A percentile compares a stretch with the other conserved stretches of the same genome.
These are phyloP conservation scores for Ambrosiella cleistominuta DNA, from an alignment of 2,329 filamentous ascomycete genomes.

Conservation along the genomic window DNA sequence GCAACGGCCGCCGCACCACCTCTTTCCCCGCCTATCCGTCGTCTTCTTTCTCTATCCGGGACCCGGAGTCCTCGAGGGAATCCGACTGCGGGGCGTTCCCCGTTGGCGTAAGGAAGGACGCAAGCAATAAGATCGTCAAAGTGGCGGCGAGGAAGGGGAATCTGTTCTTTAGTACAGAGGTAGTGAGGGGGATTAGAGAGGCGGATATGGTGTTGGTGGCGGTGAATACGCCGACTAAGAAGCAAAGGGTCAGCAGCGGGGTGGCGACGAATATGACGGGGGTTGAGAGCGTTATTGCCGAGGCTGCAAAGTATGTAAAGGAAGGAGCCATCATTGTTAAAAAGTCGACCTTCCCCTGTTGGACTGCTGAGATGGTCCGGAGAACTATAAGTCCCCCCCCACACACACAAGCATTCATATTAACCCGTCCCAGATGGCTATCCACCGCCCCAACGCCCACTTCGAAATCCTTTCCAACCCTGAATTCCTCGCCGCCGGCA, in stretches of 20 bases:
- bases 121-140: conserved; percentile 15
- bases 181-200: conserved; percentile 40
- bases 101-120: background rate
- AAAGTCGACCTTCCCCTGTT: conserved; percentile 64
- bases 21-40: conserved; percentile 22
- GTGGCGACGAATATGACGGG: conserved; percentile 55
- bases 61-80: conserved; percentile 5
- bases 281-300: conserved; percentile 50
- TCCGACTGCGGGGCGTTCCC: background rate
- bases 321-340: conserved; percentile 59
- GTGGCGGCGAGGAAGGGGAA: conserved; percentile 39
- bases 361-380: conserved; percentile 52
- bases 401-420: background rate
- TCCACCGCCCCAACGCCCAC: conserved; percentile 41
- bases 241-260: conserved; percentile 49
- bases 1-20: conserved; percentile 36
- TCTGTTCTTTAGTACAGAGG: conserved; percentile 55
- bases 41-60: conserved; percentile 17
- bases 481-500: conserved; percentile 65
- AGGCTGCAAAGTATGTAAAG: conserved; percentile 48
- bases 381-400: conserved; percentile 37
- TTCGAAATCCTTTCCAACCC: conserved; percentile 70
- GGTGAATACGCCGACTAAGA: conserved; percentile 68
- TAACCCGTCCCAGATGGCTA: conserved; percentile 27
- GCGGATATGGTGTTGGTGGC: conserved; percentile 60